Evolutionary conservation across 75 land plant species (phyloP), one percentile per base, ranked within the genome.

Genomic region (Adiantum capillusveneris): DNA sequence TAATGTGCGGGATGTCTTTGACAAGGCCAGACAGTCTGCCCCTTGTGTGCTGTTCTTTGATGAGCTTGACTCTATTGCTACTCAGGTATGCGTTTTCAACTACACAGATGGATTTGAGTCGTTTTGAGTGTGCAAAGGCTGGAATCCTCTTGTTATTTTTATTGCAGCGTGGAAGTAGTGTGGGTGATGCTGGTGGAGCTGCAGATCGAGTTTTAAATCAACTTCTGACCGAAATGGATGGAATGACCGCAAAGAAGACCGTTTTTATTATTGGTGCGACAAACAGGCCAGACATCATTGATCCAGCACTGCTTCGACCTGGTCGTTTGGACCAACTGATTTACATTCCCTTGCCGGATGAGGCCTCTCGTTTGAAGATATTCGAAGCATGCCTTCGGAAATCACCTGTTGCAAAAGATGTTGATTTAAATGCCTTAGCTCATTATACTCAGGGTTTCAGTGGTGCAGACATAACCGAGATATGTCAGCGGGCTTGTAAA

Each of bases 261-360:
- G 58, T 56, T 24, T 56, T 56, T 29, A 56, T 56, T 14, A 56
- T 56, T 28, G 58, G 58, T 26, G 78, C 78, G 14, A 79, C 78
- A 27, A 79, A 79, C 51, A 65, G 74, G 64, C 83, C 54, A 0
- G 53, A 59, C 19, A 59, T 59, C 17, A 34, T 59, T 19, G 62
- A 59, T 41, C 48, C 54, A 9, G 53, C 56, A 6, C 0, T 41
- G 51, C 49, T 59, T 9, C 9, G 9, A 34, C 37, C 37, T 34
- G 37, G 37, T 34, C 37, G 37, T 34, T 9, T 34, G 9, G 37
- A 3, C 9, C 9, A 34, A 9, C 37, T 34, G 9, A 34, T 34
- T 34, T 34, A 34, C 9, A 34, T 34, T 34, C 37, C 37, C 9
- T 9, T 34, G 3, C 37, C 37, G 9, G 3, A 34, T 34, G 37